A percentile compares a stretch with the other conserved stretches of the same genome.
phyloP scores from a whole-genome alignment of 495 filamentous ascomycete species.

The Penicillium manginii region DNA sequence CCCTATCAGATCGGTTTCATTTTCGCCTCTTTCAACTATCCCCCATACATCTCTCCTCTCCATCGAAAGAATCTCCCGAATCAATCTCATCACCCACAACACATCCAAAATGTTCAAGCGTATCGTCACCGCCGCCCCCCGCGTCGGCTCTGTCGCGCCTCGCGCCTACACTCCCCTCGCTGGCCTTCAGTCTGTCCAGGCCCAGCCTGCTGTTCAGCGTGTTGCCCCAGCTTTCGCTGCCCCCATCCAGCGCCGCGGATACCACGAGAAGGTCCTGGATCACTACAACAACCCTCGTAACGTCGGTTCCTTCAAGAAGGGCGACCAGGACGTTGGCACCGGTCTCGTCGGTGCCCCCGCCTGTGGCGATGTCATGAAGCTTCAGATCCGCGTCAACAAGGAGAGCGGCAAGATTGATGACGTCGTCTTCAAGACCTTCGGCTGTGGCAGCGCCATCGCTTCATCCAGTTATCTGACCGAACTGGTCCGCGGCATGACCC shows the following conservation, averaged over 20 bases:
- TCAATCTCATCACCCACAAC: background rate
- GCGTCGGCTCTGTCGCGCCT: constrained; percentile 49
- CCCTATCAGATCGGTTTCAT: constrained; percentile 31
- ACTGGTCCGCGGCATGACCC: constrained; percentile 91
- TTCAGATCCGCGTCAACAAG: constrained; percentile 96
- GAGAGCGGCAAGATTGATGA: constrained; percentile 87
- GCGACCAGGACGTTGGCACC: constrained; percentile 87
- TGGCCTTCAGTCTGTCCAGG: constrained; percentile 36
- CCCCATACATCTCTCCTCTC: background rate
- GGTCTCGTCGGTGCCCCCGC: constrained; percentile 92
- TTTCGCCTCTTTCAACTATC: constrained; percentile 18
- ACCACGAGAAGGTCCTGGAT: constrained; percentile 81
- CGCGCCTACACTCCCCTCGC: constrained; percentile 47
- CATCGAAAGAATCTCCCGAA: background rate
- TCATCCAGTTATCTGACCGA: constrained; percentile 90
- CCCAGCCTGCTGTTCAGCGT: constrained; percentile 34
- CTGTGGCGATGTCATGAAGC: constrained; percentile 96
- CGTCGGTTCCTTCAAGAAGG: constrained; percentile 90
- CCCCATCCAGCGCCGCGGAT: constrained; percentile 47
- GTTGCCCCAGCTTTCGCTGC: constrained; percentile 9
- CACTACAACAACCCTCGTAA: constrained; percentile 94
- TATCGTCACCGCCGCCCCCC: constrained; percentile 53
- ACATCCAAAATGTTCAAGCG: constrained; percentile 55
- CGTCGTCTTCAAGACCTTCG: constrained; percentile 98
- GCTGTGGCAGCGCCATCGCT: constrained; percentile 94